Base-by-base conservation (phyloP, 2,329 filamentous ascomycete genomes). In the Hypoxylon sp. region DNA sequence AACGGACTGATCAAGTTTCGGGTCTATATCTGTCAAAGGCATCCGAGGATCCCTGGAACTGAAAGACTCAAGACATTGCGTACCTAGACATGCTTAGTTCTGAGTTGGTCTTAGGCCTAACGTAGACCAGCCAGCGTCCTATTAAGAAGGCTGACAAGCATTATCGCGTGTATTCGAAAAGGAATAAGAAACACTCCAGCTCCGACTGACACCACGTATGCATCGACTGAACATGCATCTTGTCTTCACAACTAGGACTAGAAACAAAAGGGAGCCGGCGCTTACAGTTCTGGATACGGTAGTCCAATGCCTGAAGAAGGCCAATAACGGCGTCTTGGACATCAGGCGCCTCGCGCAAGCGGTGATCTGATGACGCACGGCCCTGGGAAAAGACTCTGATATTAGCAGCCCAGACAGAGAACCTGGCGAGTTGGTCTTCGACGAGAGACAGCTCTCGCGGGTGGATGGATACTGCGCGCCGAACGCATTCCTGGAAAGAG, bases 381-480 rank as follows among this genome's bases (percentile, higher is more conserved):
- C 49, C 43, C 10, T 13, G 26, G 11, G 37, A 35, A 45, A 58
- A 54, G 6, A 58, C 55, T 5, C 27, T 38, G 31, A 58, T 54
- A 40, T 58, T 58, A 3, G 55, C 35, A 21, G 43, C 45, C 55
- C 49, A 58, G 13, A 54, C 41, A 23, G 43, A 58, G 13, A 58
- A 58, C 9, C 55, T 45, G 8, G 55, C 55, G 33, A 54, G 40
- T 29, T 58, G 49, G 21, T 58, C 55, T 26, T 58, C 49, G 2
- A 58, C 43, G 17, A 33, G 29, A 4, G 29, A 33, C 4, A 33
- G 29, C 11, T 33, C 29, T 33, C 29, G 29, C 15, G 29, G 29
- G 29, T 33, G 29, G 15, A 33, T 13, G 29, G 29, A 33, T 6
- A n/a, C 5, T 6, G 29, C 29, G 11, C 11, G 29, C 5, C 15